Evolutionary conservation across 305 asterid species (phyloP), one percentile per base, ranked within the genome.

Genomic region (Fraxinus paxiana): DNA sequence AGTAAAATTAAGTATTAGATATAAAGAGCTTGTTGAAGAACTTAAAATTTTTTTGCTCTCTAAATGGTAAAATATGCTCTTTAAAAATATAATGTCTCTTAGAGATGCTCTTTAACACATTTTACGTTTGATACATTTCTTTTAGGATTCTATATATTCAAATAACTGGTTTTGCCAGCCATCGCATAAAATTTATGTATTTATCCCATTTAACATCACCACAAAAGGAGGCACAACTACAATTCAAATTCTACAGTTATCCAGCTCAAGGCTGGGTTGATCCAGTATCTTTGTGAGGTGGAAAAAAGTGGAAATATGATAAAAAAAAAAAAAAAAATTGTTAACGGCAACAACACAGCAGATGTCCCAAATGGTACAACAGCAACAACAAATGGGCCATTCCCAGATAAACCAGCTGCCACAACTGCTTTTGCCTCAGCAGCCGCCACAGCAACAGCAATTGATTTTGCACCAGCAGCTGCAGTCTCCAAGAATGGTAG

Each of bases 301-400:
- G 10, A 13, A 5, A 35, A 18, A 82, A 54, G 76, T 71, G 41
- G 3, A 77, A 43, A 34, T 76, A 18, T 17, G 51, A 26, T 4
- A 10, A 31, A 73, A 24, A 10, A 38, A 7, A 37, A 37, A 38
- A 38, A 48, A 65, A 67, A n/a, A n/a, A n/a, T n/a, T 0, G 20
- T 30, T 33, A 59, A 65, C 33, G 89, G 81, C 87, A 78, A 56
- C 56, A 87, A 59, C 83, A 41, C 99, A 92, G 54, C 98, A 94
- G 81, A 74, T 96, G 80, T 91, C 98, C 70, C 97, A 94, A 78
- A 84, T 91, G 26, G 93, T 90, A 61, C 97, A 92, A 80, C 97
- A 90, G 84, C 97, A 92, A 86, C 84, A 89, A 51, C 97, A 91
- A 81, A 86, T 90, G 86, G 90, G 88, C 31, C 91, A 87, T 34